Evolutionary conservation across 169 alveolate genomes (phyloP).

Genomic region (Babesia ovis): DNA sequence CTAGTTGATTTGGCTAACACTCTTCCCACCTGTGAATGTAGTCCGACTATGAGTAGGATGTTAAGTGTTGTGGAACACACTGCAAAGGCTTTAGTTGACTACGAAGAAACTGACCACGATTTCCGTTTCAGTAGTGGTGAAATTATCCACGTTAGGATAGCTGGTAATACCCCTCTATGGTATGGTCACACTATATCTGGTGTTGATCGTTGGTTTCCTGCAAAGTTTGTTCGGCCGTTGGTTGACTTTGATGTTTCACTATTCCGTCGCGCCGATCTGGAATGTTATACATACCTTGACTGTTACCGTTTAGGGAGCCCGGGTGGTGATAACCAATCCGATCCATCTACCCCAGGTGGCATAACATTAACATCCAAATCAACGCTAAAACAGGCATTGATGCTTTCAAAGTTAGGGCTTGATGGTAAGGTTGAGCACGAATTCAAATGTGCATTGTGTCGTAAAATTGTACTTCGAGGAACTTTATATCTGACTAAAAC

Average conservation of each 20-base stretch:
- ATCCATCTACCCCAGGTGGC: background rate
- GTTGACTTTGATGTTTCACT: background rate
- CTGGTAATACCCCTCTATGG: slow-evolving; percentile 52
- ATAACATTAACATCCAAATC: slow-evolving; percentile 27
- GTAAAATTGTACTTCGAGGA: slow-evolving; percentile 41
- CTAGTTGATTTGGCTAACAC: background rate
- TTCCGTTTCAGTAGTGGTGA: slow-evolving; percentile 40
- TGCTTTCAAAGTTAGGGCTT: slow-evolving; percentile 34
- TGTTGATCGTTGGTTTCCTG: slow-evolving; percentile 47
- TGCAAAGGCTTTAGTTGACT: slow-evolving; percentile 37
- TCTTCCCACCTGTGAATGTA: background rate
- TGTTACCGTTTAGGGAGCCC: background rate
- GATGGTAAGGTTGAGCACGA: slow-evolving; percentile 36
- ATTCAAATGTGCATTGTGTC: slow-evolving; percentile 30
- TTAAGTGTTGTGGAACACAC: background rate
- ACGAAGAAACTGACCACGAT: slow-evolving; percentile 17
- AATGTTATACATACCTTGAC: slow-evolving; percentile 29
- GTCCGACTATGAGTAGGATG: slow-evolving; percentile 8
- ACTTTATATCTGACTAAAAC: slow-evolving; percentile 48
- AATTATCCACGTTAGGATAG: slow-evolving; percentile 18
- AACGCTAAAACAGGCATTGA: slow-evolving; percentile 25
- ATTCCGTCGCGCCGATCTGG: slow-evolving; percentile 36
- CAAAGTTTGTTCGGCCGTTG: slow-evolving; percentile 26
- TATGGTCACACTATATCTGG: slow-evolving; percentile 27
- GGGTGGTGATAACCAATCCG: background rate